Base-by-base conservation (phyloP, 208 protist species). In the Strigomonas oncopelti region DNA sequence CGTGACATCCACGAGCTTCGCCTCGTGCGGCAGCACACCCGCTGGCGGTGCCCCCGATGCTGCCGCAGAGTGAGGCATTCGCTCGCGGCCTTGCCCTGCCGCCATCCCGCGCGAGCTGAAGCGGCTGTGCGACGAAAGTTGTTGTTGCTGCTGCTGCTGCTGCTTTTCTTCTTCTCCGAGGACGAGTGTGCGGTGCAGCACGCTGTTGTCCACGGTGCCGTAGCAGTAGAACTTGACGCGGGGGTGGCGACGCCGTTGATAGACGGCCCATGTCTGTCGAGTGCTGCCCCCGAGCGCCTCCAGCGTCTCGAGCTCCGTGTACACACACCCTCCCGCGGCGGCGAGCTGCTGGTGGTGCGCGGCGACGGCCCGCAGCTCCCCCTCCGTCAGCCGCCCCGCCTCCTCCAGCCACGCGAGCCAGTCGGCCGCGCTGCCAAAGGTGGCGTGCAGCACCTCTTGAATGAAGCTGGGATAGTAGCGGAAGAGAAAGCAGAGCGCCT, bases 1-100 rank as follows among this genome's bases (percentile, higher is more conserved):
- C 16, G 87, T 90, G 4, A 89, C 24, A 46, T 93, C 87, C 8
- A 89, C 52, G 29, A 87, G 60, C 29, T 67, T 63, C 2, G 80
- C 84, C 67, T 86, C 70, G 55, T 69, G 73, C 8, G 87, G 87
- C 1, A 80, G 85, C 18, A 72, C 34, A 42, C 7, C 34, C 7
- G 31, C 18, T 85, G 61, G 9, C 65, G 20, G 31, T 75, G 57
- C 1, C n/a, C n/a, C n/a, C n/a, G n/a, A n/a, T n/a, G n/a, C n/a
- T n/a, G n/a, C 8, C 71, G 73, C 14, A 69, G 55, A 1, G 72
- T 60, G 27, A 1, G 14, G 58, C 16, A 36, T 36, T 8, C 22
- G 34, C 61, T 25, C 11, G 5, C 46, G 18, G 1, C 25, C 9
- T 2, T 16, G 11, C 2, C n/a, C 57, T 42, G 13, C 31, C 24